Base-by-base conservation (phyloP, 2,329 filamentous ascomycete genomes). In the Claviceps cyperi region DNA sequence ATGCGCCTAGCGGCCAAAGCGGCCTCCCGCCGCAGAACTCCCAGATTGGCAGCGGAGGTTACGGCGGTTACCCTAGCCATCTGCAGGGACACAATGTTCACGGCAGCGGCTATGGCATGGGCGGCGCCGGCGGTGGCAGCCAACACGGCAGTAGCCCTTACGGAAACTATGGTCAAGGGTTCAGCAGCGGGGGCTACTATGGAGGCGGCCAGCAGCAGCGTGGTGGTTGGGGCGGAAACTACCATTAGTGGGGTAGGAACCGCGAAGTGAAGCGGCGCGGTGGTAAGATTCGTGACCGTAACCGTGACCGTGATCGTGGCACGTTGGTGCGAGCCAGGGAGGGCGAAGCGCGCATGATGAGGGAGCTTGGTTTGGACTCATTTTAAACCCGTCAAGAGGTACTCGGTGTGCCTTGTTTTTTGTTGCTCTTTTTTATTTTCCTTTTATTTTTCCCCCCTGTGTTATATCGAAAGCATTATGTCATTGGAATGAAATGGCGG, bases 221-320 rank as follows among this genome's bases (percentile, higher is more conserved):
- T 53, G 71, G 74, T 55, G 76, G 76, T 59, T 80, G 76, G 76
- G 76, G 77, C 57, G 72, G 70, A 57, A 80, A 80, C 71, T 80
- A 80, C 69, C 69, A 75, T 57, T 71, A 72, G 63, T 58, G 58
- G 59, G 62, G 62, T 65, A 61, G 59, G 54, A 52, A 56, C 57
- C 58, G 59, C 55, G 59, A 60, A 48, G 57, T 55, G 52, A 59
- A 48, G 54, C 50, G 57, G 53, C 53, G 51, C 44, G 50, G 51
- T 39, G 51, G 53, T 39, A 50, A 24, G 47, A 44, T 51, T 38
- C 54, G 51, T 39, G 43, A 54, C n/a, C 46, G 49, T n/a, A 40
- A 52, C 24, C 46, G 49, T 28, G 39, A 37, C 17, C 35, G 48
- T 45, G 39, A 44, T 44, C 7, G 43, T n/a, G 43, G 44, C 44